Base-by-base conservation (phyloP, 768 basidiomycete species). In the Artomyces pyxidatus region DNA sequence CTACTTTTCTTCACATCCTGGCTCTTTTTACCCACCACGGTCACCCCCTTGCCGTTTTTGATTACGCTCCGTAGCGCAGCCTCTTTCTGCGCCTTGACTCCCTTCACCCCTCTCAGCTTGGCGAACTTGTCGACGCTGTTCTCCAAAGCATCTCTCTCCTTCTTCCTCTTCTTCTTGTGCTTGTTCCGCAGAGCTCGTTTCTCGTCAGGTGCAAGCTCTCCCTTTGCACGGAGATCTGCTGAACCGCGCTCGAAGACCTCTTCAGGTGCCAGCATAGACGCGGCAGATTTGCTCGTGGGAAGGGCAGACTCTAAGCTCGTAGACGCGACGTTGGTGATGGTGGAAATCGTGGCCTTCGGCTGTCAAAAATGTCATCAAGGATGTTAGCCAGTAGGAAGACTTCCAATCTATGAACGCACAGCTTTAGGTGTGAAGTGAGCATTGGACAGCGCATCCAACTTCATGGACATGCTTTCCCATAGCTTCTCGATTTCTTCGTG, bases 391-490 rank as follows among this genome's bases (percentile, higher is more conserved):
- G 30, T 5, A 19, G n/a, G 14, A 26, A 38, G 28, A 25, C 25
- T 42, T 27, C 22, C 50, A 47, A 42, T 29, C 35, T 42, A 23
- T 10, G 17, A 12, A 72, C 81, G 47, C 53, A 95, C 95, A 63
- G 83, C 81, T 65, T 97, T 97, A 1, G 95, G 96, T 14, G 89
- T 85, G 63, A 92, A 98, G 64, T 97, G 90, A 2, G 93, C 83
- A 61, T 97, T 98, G 63, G 88, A 89, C 29, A 98, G 70, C 17
- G 95, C 91, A 66, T 98, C 96, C 29, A 98, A 71, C 62, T 95
- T 96, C 39, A 76, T 71, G 49, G 83, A 89, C 29, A 99, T 84
- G 40, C 75, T 77, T 47, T 90, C 88, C 90, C 95, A 98, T 9
- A 83, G 57, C 43, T 72, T 70, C 48, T 87, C 83, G 45, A 98